Percentiles rank a stretch among this genome's conserved stretches.
Evolutionary conservation across 2,329 filamentous ascomycete species (phyloP).

Genomic region (Cyphellophora europaea): DNA sequence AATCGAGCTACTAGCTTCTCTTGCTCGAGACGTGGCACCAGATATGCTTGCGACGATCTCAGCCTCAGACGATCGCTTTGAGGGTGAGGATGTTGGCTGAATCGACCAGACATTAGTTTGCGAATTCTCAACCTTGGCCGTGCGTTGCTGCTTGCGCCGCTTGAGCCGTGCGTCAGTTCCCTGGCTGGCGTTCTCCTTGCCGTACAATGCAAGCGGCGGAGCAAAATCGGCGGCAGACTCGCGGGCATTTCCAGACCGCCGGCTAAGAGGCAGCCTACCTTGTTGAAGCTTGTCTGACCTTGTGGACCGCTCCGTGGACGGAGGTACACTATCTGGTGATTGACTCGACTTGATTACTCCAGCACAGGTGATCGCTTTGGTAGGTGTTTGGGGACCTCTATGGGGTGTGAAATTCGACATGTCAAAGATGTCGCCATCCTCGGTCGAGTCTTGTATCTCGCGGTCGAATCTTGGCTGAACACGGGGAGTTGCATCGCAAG

Average conservation of each 20-base stretch:
- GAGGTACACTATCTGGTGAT: constrained; percentile 7
- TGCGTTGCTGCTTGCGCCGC: constrained; percentile 1
- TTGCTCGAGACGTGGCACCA: neutral
- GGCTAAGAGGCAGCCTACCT: no score
- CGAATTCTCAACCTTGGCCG: constrained; percentile 9
- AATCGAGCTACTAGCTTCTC: neutral
- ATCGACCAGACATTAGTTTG: constrained; percentile 15
- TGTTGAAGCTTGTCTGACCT: constrained; percentile 4
- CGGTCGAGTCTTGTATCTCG: constrained; percentile 14
- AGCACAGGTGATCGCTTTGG: no score
- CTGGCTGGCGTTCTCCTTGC: constrained; percentile 3
- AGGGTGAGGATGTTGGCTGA: constrained; percentile 14
- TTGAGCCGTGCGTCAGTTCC: constrained; percentile 11
- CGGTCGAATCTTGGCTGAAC: constrained; percentile 2
- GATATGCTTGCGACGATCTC: neutral
- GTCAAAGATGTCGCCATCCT: constrained; percentile 4
- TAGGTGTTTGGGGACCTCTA: no score
- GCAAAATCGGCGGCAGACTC: neutral
- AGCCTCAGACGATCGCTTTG: neutral
- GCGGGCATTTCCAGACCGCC: no score
- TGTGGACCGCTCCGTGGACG: constrained; percentile 2
- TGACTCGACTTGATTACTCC: no score
- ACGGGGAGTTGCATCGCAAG: neutral
- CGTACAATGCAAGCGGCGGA: constrained; percentile 1
- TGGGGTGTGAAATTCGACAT: no score